Percentiles rank a stretch among this genome's conserved stretches.
phyloP scores from a whole-genome alignment of 2,329 filamentous ascomycete genomes.

The Ascochyta fabae region DNA sequence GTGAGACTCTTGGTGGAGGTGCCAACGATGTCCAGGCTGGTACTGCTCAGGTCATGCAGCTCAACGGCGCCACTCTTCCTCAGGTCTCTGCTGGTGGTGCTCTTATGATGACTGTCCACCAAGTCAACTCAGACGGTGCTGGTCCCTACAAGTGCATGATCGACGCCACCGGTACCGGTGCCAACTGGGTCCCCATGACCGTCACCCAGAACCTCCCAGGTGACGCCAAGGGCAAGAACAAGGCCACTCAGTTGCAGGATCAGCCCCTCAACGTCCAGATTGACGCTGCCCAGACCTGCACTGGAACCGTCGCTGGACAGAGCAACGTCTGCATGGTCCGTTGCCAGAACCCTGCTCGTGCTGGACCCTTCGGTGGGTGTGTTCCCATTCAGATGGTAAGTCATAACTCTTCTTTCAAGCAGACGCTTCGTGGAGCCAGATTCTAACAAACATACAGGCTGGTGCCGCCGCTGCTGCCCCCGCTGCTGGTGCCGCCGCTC shows the following conservation, averaged over 20 bases:
- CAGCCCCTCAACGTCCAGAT: slow-evolving; percentile 65
- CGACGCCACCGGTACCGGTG: slow-evolving; percentile 64
- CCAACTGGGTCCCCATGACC: slow-evolving; percentile 60
- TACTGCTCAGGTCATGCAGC: slow-evolving; percentile 63
- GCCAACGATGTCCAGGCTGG: slow-evolving; percentile 64
- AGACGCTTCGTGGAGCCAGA: background rate
- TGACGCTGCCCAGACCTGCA: slow-evolving; percentile 63
- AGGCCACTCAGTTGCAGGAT: slow-evolving; percentile 36
- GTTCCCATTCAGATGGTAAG: slow-evolving; percentile 61
- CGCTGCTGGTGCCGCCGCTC: slow-evolving; percentile 10
- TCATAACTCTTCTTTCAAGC: background rate
- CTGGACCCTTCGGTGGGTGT: slow-evolving; percentile 68
- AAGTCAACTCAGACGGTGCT: slow-evolving; percentile 71
- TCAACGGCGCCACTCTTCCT: slow-evolving; percentile 63
- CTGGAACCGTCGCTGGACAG: slow-evolving; percentile 65
- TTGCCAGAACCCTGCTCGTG: slow-evolving; percentile 66
- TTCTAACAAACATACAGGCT: background rate
- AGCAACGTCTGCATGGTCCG: slow-evolving; percentile 67
- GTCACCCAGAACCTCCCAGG: slow-evolving; percentile 63
- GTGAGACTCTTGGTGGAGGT: slow-evolving; percentile 64
- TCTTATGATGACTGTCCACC: slow-evolving; percentile 68
- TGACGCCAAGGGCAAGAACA: slow-evolving; percentile 55
- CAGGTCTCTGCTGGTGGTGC: slow-evolving; percentile 65
- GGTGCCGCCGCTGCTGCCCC: slow-evolving; percentile 13
- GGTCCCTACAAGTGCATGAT: slow-evolving; percentile 72